Conservation (phyloP, 345 rosid genomes). For the Salix udensis region DNA sequence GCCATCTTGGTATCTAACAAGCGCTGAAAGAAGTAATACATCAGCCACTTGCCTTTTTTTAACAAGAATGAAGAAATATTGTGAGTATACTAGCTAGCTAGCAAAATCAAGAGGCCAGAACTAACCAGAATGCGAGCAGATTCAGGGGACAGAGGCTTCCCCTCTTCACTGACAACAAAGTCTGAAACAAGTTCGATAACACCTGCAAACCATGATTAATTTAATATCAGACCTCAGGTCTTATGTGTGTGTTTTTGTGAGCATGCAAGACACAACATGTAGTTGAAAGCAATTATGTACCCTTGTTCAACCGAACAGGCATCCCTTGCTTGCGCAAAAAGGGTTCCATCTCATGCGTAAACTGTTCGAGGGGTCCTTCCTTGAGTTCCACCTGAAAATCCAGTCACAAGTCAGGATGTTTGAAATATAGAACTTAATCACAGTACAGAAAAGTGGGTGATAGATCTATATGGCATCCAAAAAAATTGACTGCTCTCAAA, state of each 20-base stretch:
- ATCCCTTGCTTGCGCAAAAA: slow-evolving; percentile 83
- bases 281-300: slow-evolving; percentile 28
- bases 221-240: background rate
- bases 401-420: background rate
- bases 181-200: slow-evolving; percentile 80
- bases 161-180: slow-evolving; percentile 90
- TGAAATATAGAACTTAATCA: background rate
- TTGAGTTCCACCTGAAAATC: slow-evolving; percentile 66
- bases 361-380: slow-evolving; percentile 86
- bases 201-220: slow-evolving; percentile 44
- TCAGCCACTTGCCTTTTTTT: background rate
- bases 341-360: slow-evolving; percentile 99
- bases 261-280: background rate
- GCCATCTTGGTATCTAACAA: slow-evolving; percentile 89
- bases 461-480: background rate
- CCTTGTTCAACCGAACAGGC: slow-evolving; percentile 95
- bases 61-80: background rate
- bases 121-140: slow-evolving; percentile 83
- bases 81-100: background rate
- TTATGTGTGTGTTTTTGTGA: background rate
- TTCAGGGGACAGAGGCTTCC: slow-evolving; percentile 85
- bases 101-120: background rate
- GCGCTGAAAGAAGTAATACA: slow-evolving; percentile 52
- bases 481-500: background rate
- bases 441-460: background rate